A percentile compares a stretch with the other conserved stretches of the same genome.
phyloP scores from a whole-genome alignment of 192 early-diverging fungal species.

The Coemansia sp. region DNA sequence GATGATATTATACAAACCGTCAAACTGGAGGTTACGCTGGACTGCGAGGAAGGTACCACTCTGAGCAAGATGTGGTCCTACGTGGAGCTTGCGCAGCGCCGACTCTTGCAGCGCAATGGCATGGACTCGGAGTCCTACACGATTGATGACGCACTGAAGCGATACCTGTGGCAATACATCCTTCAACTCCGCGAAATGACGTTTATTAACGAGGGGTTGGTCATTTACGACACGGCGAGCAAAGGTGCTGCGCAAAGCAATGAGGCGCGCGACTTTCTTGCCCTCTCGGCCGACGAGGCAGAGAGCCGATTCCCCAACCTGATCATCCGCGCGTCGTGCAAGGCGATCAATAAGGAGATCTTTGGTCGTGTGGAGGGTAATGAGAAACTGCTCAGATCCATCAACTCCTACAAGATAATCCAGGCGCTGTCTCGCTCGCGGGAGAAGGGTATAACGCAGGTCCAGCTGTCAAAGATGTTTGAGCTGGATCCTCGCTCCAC shows the following conservation, averaged over 20 bases:
- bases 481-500: slow-evolving; percentile 30
- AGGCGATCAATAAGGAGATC: slow-evolving; percentile 24
- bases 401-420: slow-evolving; percentile 10
- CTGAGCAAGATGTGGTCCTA: slow-evolving; percentile 33
- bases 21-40: slow-evolving; percentile 37
- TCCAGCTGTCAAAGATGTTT: slow-evolving; percentile 14
- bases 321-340: slow-evolving; percentile 17
- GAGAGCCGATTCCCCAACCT: slow-evolving; percentile 22
- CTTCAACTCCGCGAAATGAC: slow-evolving; percentile 14
- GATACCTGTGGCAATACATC: slow-evolving; percentile 43
- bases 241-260: not conserved
- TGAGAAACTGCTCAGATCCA: slow-evolving; percentile 14
- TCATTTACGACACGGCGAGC: slow-evolving; percentile 12
- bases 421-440: slow-evolving; percentile 30
- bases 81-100: slow-evolving; percentile 27
- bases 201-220: slow-evolving; percentile 10
- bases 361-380: slow-evolving; percentile 40
- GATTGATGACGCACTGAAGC: slow-evolving; percentile 15
- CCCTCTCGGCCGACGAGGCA: slow-evolving; percentile 1
- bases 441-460: slow-evolving; percentile 36
- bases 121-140: not conserved
- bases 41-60: slow-evolving; percentile 27
- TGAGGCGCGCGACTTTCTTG: slow-evolving; percentile 1
- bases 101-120: slow-evolving; percentile 3
- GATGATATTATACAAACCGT: slow-evolving; percentile 36